These are phyloP conservation scores for Kwoniella bestiolae DNA, from an alignment of 768 basidiomycete species.

Conservation along the genomic window DNA sequence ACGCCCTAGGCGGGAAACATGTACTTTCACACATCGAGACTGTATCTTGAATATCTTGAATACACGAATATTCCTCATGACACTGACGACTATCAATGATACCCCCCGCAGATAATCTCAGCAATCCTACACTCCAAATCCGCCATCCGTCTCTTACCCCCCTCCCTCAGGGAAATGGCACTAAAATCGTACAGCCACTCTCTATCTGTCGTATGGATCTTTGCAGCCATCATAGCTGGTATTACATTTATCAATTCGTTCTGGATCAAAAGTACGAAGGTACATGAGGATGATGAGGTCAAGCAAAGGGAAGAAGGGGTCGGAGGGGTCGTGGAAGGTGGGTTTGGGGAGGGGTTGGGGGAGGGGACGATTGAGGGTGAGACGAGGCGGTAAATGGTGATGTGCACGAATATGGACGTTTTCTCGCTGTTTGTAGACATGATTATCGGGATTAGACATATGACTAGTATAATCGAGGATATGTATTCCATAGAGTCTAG, in stretches of 20 bases:
- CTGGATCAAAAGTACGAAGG: constrained; percentile 32
- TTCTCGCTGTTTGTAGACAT: too few relatives aligned
- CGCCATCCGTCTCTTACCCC: constrained; percentile 43
- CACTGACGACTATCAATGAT: too few relatives aligned
- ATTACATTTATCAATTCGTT: constrained; percentile 33
- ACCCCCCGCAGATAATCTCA: background rate
- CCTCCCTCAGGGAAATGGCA: constrained; percentile 27
- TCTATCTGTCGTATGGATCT: constrained; percentile 37
- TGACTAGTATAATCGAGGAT: too few relatives aligned
- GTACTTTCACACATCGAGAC: too few relatives aligned
- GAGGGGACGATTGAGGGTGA: constrained; percentile 16
- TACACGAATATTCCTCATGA: too few relatives aligned
- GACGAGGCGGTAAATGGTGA: background rate
- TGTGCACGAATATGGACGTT: too few relatives aligned
- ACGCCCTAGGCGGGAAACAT: too few relatives aligned
- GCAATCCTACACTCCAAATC: constrained; percentile 34
- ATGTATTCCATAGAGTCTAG: too few relatives aligned
- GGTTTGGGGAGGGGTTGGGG: constrained; percentile 17
- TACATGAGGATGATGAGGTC: constrained; percentile 16
- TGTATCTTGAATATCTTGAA: too few relatives aligned
- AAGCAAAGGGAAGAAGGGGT: background rate
- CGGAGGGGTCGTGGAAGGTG: constrained; percentile 12
- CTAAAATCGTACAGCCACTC: constrained; percentile 46
- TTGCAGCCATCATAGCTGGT: constrained; percentile 24
- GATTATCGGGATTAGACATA: too few relatives aligned